phyloP scores from a whole-genome alignment of 192 early-diverging fungal species.

The Rhizophagus clarus region DNA sequence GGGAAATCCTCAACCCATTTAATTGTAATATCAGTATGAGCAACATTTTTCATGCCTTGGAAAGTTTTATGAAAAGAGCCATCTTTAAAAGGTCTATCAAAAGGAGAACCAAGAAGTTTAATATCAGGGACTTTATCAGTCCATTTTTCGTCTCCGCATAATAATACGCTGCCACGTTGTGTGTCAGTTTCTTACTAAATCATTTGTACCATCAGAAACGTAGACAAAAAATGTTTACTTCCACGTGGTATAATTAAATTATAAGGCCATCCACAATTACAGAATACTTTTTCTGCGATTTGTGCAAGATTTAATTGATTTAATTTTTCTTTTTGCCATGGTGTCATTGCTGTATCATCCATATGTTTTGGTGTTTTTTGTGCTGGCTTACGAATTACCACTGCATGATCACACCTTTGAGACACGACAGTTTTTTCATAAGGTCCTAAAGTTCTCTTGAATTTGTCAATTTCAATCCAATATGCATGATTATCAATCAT shows the following conservation, averaged over 20 bases:
- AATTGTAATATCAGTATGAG: neutral
- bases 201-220: conserved; percentile 14
- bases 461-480: conserved; percentile 20
- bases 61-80: conserved; percentile 12
- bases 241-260: conserved; percentile 8
- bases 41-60: conserved; percentile 2
- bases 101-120: conserved; percentile 8
- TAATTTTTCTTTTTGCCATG: neutral
- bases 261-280: conserved; percentile 18
- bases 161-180: neutral
- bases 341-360: neutral
- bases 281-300: neutral
- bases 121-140: conserved; percentile 6
- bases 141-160: conserved; percentile 13
- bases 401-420: neutral
- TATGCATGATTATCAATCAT: neutral
- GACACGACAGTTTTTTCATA: conserved; percentile 3
- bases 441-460: neutral
- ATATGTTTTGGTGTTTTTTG: neutral
- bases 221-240: conserved; percentile 7
- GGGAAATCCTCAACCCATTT: conserved; percentile 6
- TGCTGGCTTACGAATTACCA: conserved; percentile 14
- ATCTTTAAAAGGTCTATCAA: conserved; percentile 20
- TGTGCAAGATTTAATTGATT: neutral
- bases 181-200: neutral